phyloP scores from a whole-genome alignment of 176 grass and related monocot species.

The Triticum monococcum region DNA sequence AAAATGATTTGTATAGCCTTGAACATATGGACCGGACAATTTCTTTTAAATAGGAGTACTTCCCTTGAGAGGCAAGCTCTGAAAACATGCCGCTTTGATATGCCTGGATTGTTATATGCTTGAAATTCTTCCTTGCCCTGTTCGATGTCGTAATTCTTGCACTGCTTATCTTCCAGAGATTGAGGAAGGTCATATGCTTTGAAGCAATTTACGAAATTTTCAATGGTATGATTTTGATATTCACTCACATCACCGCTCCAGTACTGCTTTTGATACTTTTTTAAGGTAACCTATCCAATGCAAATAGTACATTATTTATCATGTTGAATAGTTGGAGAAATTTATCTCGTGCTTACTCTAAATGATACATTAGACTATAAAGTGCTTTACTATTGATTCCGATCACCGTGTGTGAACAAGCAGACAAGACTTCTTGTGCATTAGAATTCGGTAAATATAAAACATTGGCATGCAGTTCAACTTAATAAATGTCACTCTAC shows the following conservation, averaged over 20 bases:
- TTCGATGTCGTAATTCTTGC: background rate
- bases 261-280: conserved; percentile 76
- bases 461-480: background rate
- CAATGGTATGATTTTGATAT: conserved; percentile 60
- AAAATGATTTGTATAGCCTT: conserved; percentile 74
- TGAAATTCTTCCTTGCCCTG: conserved; percentile 16
- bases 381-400: background rate
- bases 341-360: background rate
- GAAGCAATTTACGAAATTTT: conserved; percentile 55
- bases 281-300: conserved; percentile 59
- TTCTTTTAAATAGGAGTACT: conserved; percentile 68
- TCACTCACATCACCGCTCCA: conserved; percentile 50
- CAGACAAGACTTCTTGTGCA: background rate
- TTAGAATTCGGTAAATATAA: background rate
- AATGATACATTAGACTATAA: background rate
- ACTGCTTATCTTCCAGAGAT: conserved; percentile 28
- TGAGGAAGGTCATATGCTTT: conserved; percentile 27
- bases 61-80: conserved; percentile 82
- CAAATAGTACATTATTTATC: background rate
- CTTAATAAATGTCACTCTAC: background rate
- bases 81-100: conserved; percentile 76
- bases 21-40: conserved; percentile 78
- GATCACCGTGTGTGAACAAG: background rate
- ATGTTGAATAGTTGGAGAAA: background rate
- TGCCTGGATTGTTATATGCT: conserved; percentile 29